Percentiles rank a stretch among this genome's conserved stretches.
These are phyloP conservation scores for Sporothrix dimorphospora DNA, from an alignment of 2,329 filamentous ascomycete species.

Conservation along the genomic window DNA sequence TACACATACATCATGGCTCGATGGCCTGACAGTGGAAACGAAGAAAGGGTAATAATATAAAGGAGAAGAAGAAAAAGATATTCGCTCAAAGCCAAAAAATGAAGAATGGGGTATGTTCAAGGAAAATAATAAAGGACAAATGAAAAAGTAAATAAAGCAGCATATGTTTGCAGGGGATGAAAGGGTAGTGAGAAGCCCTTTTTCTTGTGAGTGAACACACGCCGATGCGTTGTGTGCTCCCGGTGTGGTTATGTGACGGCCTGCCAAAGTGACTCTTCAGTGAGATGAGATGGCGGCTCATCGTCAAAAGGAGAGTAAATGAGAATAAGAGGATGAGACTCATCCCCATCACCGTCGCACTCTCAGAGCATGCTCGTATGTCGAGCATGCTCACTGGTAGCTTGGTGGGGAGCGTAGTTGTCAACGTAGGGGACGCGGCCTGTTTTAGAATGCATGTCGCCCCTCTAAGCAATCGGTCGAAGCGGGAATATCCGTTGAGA, in stretches of 20 bases:
- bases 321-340: too few relatives aligned
- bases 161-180: not conserved
- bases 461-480: not conserved
- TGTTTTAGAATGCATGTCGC: not conserved
- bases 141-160: not conserved
- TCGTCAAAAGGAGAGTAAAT: not conserved
- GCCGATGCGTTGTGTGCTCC: not conserved
- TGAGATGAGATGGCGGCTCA: not conserved
- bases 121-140: not conserved
- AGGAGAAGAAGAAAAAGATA: not conserved
- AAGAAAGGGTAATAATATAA: not conserved
- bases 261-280: not conserved
- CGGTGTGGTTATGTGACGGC: not conserved
- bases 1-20: not conserved
- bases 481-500: not conserved
- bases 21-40: not conserved
- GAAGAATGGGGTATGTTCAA: conserved; percentile 24
- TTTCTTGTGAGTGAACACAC: not conserved
- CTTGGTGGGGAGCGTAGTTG: too few relatives aligned
- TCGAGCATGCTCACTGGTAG: too few relatives aligned
- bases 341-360: too few relatives aligned
- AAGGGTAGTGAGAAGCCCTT: not conserved
- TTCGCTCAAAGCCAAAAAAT: conserved; percentile 15
- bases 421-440: not conserved
- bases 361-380: too few relatives aligned